Percentiles rank a stretch among this genome's conserved stretches.
phyloP scores from a whole-genome alignment of 495 filamentous ascomycete genomes.

The Stereocaulon alpinum region DNA sequence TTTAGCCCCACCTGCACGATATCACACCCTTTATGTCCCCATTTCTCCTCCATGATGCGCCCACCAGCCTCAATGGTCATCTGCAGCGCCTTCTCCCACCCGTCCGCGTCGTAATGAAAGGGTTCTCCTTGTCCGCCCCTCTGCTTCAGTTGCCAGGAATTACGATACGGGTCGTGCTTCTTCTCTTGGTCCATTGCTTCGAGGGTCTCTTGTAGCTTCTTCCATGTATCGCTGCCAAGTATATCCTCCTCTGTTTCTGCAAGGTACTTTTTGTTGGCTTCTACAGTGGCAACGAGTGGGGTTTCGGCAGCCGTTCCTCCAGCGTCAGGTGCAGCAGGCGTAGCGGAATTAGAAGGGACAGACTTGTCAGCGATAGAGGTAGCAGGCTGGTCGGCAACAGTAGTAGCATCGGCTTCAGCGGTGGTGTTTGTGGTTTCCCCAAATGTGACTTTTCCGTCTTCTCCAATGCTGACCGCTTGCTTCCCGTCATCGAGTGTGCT shows the following conservation, averaged over 20 bases:
- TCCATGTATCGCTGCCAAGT: conserved; percentile 15
- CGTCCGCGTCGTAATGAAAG: conserved; percentile 44
- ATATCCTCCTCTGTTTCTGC: conserved; percentile 13
- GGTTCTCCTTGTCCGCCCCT: conserved; percentile 50
- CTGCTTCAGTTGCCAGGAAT: conserved; percentile 50
- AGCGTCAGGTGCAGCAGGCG: background rate
- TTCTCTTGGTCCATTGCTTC: conserved; percentile 33
- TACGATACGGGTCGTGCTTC: conserved; percentile 31
- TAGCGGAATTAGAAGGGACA: background rate
- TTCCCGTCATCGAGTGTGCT: background rate
- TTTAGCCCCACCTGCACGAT: conserved; percentile 31
- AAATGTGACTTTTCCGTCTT: conserved; percentile 6
- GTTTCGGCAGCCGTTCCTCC: background rate
- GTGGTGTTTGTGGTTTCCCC: background rate
- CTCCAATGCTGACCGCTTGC: background rate
- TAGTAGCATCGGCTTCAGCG: background rate
- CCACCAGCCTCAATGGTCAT: conserved; percentile 44
- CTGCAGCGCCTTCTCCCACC: conserved; percentile 41
- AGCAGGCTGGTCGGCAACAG: background rate
- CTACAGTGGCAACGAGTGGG: background rate
- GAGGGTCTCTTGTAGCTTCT: conserved; percentile 26
- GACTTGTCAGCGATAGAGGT: background rate
- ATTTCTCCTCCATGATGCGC: conserved; percentile 45
- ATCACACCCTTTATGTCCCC: conserved; percentile 48
- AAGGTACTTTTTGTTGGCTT: conserved; percentile 14